These are phyloP conservation scores for Penicillium brevicompactum DNA, from an alignment of 2,329 filamentous ascomycete genomes.

Conservation along the genomic window DNA sequence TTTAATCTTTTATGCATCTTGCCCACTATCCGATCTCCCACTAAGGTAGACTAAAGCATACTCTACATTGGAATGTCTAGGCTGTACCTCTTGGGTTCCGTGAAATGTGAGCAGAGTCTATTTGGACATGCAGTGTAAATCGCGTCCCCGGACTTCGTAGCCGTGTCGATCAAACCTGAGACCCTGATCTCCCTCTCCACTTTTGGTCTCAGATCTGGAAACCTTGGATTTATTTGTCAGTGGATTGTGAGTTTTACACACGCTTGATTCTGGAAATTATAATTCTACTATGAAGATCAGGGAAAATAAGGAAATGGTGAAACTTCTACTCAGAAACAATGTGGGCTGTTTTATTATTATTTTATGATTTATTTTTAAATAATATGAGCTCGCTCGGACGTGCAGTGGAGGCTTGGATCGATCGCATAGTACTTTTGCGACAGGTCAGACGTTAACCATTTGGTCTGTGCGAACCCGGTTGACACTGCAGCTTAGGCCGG, in stretches of 20 bases:
- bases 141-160: conserved; percentile 12
- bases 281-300: background rate
- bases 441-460: conserved; percentile 11
- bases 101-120: conserved; percentile 30
- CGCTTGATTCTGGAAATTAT: background rate
- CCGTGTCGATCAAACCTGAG: conserved; percentile 7
- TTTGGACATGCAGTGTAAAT: conserved; percentile 23
- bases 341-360: background rate
- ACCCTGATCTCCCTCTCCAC: conserved; percentile 6
- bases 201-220: conserved; percentile 3
- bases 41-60: conserved; percentile 3
- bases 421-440: conserved; percentile 16
- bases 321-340: background rate
- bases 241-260: background rate
- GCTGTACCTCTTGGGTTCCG: conserved; percentile 25
- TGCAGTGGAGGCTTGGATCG: conserved; percentile 12
- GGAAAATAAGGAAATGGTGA: too few relatives aligned
- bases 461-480: conserved; percentile 29
- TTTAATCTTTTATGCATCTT: conserved; percentile 8
- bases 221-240: background rate
- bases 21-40: conserved; percentile 6
- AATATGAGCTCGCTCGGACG: conserved; percentile 15
- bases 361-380: background rate
- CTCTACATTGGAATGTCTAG: conserved; percentile 21
- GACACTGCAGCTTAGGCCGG: conserved; percentile 17